phyloP scores from a whole-genome alignment of 73 alveolate genomes.

The Paramecium primaurelia region DNA sequence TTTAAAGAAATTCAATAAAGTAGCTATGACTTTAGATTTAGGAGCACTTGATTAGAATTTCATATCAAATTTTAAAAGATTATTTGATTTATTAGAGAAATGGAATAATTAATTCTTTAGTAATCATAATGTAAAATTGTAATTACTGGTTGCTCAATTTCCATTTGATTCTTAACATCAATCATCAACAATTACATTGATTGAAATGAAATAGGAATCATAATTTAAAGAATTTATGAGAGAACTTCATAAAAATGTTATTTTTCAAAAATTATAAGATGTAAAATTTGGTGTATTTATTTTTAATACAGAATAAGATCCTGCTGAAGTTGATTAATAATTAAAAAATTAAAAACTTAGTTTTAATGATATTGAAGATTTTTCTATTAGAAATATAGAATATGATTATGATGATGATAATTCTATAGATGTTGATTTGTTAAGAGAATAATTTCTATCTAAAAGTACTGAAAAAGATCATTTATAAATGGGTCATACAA shows the following conservation, averaged over 20 bases:
- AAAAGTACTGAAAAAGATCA: not conserved
- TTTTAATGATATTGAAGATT: not conserved
- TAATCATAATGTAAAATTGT: not conserved
- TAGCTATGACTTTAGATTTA: conserved; percentile 30
- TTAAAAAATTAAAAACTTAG: not conserved
- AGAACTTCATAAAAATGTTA: not conserved
- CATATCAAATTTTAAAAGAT: not conserved
- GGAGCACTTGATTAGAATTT: not conserved
- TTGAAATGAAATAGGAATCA: not conserved
- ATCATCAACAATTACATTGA: not conserved
- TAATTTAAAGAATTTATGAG: not conserved
- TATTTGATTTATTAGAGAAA: not conserved
- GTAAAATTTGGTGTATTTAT: conserved; percentile 42
- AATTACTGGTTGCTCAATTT: not conserved
- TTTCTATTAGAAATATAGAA: not conserved
- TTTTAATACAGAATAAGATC: conserved; percentile 31
- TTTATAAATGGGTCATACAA: not conserved
- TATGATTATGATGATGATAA: not conserved
- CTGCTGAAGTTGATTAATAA: not conserved
- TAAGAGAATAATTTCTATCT: conserved; percentile 36
- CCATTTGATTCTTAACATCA: conserved; percentile 27
- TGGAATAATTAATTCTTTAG: not conserved
- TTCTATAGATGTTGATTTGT: not conserved
- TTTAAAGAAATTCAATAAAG: conserved; percentile 11
- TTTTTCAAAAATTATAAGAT: not conserved